A percentile compares a stretch with the other conserved stretches of the same genome.
phyloP scores from a whole-genome alignment of 1,284 basidiomycete genomes.

The Caloboletus firmus region DNA sequence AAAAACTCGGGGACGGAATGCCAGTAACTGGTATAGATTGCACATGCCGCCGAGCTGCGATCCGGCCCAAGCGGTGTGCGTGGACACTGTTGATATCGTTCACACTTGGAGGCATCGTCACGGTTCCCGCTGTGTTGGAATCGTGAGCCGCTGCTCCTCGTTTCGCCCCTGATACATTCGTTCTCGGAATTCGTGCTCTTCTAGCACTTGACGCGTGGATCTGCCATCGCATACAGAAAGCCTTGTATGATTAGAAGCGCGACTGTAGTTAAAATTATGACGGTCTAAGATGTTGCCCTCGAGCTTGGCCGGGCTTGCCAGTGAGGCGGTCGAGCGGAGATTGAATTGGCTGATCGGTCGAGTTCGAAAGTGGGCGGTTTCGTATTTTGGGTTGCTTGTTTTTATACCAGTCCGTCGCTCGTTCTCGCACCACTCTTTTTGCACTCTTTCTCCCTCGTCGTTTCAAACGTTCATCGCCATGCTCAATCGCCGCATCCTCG shows the following conservation, averaged over 20 bases:
- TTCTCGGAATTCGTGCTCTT: neutral
- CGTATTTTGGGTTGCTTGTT: neutral
- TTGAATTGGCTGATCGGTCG: constrained; percentile 12
- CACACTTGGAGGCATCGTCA: neutral
- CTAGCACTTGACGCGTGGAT: neutral
- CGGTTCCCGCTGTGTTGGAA: neutral
- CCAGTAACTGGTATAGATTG: neutral
- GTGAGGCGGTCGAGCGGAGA: constrained; percentile 16
- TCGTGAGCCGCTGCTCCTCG: neutral
- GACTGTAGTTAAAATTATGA: neutral
- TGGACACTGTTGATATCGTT: neutral
- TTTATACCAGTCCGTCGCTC: constrained; percentile 23
- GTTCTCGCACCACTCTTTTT: constrained; percentile 17
- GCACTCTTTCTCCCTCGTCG: constrained; percentile 13
- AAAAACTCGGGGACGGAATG: too few relatives aligned
- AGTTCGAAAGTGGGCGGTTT: neutral
- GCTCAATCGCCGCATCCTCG: constrained; percentile 39
- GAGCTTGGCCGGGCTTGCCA: too few relatives aligned
- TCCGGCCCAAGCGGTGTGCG: neutral
- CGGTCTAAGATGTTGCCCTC: too few relatives aligned
- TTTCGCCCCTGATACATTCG: neutral
- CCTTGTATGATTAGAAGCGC: neutral
- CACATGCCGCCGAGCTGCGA: neutral
- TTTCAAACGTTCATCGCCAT: constrained; percentile 26
- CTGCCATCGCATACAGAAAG: neutral